Evolutionary conservation across 768 basidiomycete species (phyloP), one percentile per base, ranked within the genome.

Genomic region (Thelephora ganbajun): DNA sequence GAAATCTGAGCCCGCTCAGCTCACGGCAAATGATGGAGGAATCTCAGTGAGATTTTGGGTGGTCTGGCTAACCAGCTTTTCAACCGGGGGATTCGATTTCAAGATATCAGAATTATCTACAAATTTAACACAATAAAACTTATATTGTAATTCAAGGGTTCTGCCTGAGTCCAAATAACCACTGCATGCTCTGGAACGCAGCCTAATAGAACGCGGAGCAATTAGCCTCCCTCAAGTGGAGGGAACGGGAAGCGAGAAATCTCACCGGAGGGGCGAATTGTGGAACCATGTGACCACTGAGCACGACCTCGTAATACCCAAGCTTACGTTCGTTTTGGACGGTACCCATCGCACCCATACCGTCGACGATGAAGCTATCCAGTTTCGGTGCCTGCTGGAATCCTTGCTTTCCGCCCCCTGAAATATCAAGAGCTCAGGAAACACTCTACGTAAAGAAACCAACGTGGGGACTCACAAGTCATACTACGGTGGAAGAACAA

Each of bases 241-340:
- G 49, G 48, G 14, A 33, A 16, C 20, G 9, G 13, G 23, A 7
- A 4, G 34, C 13, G 35, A 30, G 16, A 4, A 33, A 33, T 20
- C 11, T 63, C 76, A 58, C 80, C 56, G 63, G 58, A 1, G 80
- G 80, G 14, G 78, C 73, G 58, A 74, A 83, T 62, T 79, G 76
- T 4, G 81, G 81, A 2, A 84, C 61, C 83, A 86, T 85, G 53
- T 87, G 83, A 14, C 83, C 85, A 52, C 77, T 78, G 6, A 83
- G 69, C 19, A 54, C 67, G 18, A 88, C 74, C 56, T 88, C 83
- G 26, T 70, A 66, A 52, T 77, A 85, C 0, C 82, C 77, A 53
- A 86, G 59, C 11, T 76, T 75, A 35, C 83, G 75, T 56, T 87
- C 85, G 13, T 68, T 64, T 50, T 85, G 83, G 49, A 72, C 64